A percentile compares a stretch with the other conserved stretches of the same genome.
These are phyloP conservation scores for Hanseniaspora uvarum DNA, from an alignment of 1,139 yeast species.

Conservation along the genomic window DNA sequence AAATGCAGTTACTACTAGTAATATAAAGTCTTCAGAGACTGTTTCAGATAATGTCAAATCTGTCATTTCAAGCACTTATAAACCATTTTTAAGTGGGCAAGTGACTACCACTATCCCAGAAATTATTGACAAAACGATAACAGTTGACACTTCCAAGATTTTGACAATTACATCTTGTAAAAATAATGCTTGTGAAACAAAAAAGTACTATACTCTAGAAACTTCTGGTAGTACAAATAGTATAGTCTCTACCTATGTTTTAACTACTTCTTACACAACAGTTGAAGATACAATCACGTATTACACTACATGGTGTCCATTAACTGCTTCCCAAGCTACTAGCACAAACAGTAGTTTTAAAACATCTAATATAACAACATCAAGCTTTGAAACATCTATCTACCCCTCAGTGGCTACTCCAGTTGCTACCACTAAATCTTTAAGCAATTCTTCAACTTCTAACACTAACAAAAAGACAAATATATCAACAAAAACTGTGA, in stretches of 20 bases:
- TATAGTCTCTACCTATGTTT: slow-evolving; percentile 23
- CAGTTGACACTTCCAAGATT: slow-evolving; percentile 17
- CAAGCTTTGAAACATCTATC: not conserved
- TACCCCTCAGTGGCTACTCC: not conserved
- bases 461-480: not conserved
- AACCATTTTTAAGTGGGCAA: not conserved
- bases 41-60: not conserved
- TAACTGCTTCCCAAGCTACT: slow-evolving; percentile 20
- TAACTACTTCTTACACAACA: slow-evolving; percentile 21
- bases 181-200: slow-evolving; percentile 30
- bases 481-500: not conserved
- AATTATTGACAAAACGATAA: slow-evolving; percentile 9
- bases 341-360: not conserved
- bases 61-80: slow-evolving; percentile 18
- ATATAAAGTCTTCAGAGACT: slow-evolving; percentile 3
- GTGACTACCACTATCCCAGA: slow-evolving; percentile 9
- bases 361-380: not conserved
- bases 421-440: not conserved
- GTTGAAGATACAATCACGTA: slow-evolving; percentile 24
- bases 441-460: not conserved
- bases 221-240: slow-evolving; percentile 31
- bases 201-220: slow-evolving; percentile 6
- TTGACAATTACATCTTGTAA: slow-evolving; percentile 38
- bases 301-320: slow-evolving; percentile 30
- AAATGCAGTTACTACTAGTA: slow-evolving; percentile 13